A percentile compares a stretch with the other conserved stretches of the same genome.
Conservation (phyloP, 1,284 basidiomycete species). For the Leccinum glutinopallens region DNA sequence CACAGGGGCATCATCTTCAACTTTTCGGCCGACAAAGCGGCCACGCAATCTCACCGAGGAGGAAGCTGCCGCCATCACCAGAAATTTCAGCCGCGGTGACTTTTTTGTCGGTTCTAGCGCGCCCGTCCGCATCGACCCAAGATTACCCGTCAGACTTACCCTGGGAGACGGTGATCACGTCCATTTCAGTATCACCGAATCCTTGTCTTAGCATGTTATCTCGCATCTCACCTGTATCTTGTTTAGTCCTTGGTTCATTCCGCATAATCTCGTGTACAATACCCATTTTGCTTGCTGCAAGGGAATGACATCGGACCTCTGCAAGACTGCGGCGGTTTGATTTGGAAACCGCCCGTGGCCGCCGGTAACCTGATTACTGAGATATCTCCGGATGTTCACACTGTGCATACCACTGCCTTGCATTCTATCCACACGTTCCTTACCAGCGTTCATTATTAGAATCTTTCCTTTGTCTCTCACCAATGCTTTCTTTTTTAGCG, state of each 20-base stretch:
- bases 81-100: conserved; percentile 75
- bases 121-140: conserved; percentile 76
- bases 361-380: background rate
- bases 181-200: conserved; percentile 74
- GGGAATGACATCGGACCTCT: conserved; percentile 9
- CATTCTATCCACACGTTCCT: background rate
- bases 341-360: conserved; percentile 1
- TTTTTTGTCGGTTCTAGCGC: conserved; percentile 77
- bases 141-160: conserved; percentile 71
- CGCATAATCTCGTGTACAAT: conserved; percentile 26
- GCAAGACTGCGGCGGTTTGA: background rate
- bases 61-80: conserved; percentile 75
- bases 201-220: conserved; percentile 44
- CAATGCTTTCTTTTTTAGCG: conserved; percentile 10
- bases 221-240: conserved; percentile 23
- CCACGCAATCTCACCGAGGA: conserved; percentile 76
- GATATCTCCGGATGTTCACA: background rate
- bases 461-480: conserved; percentile 9
- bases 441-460: background rate
- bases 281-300: conserved; percentile 14
- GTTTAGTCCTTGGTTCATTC: conserved; percentile 13
- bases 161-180: conserved; percentile 79
- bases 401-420: background rate
- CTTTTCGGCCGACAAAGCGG: conserved; percentile 74
- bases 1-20: conserved; percentile 65